Percentiles rank a stretch among this genome's conserved stretches.
Conservation (phyloP, 495 filamentous ascomycete genomes). For the Cercophora newfieldiana region DNA sequence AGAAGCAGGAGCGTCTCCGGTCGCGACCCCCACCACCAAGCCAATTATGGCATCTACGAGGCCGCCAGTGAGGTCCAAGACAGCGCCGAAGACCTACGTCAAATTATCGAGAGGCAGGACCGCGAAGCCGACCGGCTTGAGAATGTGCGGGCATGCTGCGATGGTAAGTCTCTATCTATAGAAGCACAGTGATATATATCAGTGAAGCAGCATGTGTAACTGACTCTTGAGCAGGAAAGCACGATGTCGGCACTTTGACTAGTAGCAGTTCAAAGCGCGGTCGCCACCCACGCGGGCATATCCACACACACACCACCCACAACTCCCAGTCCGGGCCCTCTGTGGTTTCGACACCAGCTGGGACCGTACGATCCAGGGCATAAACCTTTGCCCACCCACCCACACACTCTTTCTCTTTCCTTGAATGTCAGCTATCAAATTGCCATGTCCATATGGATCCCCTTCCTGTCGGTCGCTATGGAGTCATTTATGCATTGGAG, state of each 20-base stretch:
- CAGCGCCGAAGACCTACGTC: slow-evolving; percentile 76
- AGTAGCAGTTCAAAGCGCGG: slow-evolving; percentile 43
- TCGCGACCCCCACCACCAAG: slow-evolving; percentile 26
- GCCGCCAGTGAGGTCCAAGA: slow-evolving; percentile 70
- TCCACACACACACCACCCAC: slow-evolving; percentile 29
- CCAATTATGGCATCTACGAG: slow-evolving; percentile 61
- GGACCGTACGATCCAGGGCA: slow-evolving; percentile 33
- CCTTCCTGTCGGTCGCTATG: slow-evolving; percentile 41
- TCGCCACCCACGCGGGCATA: slow-evolving; percentile 31
- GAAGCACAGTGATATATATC: not conserved
- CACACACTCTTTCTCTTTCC: slow-evolving; percentile 23
- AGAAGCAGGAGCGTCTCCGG: slow-evolving; percentile 44
- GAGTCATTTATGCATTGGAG: slow-evolving; percentile 31
- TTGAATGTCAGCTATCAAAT: slow-evolving; percentile 22
- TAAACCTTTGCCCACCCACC: slow-evolving; percentile 22
- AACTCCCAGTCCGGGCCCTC: slow-evolving; percentile 40
- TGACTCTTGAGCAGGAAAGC: slow-evolving; percentile 61
- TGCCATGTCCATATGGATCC: slow-evolving; percentile 15
- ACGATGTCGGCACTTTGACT: slow-evolving; percentile 62
- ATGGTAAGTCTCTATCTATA: slow-evolving; percentile 61
- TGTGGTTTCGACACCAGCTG: slow-evolving; percentile 35
- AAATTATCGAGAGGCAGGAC: slow-evolving; percentile 74
- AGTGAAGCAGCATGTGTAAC: not conserved
- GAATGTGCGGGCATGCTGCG: slow-evolving; percentile 95
- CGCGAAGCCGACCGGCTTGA: slow-evolving; percentile 74